Conservation (phyloP, 202 grass and related monocot species). For the Elaeis oleifera region DNA sequence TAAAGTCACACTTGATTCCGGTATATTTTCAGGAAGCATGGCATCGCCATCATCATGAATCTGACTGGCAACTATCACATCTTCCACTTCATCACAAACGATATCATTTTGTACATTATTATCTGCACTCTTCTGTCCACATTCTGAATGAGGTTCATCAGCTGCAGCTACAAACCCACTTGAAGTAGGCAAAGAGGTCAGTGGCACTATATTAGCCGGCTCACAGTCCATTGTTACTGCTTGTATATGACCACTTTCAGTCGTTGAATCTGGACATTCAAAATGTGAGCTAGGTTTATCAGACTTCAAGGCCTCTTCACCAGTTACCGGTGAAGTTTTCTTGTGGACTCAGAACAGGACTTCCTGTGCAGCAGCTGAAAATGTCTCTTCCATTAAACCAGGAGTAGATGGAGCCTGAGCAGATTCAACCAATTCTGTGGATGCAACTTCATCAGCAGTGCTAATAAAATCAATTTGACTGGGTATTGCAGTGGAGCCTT, state of each 20-base stretch:
- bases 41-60: not conserved
- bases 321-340: conserved; percentile 54
- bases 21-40: not conserved
- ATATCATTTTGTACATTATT: conserved; percentile 2
- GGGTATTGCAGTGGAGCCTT: conserved; percentile 39
- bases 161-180: not conserved
- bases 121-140: conserved; percentile 6
- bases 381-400: conserved; percentile 75
- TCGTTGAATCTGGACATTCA: conserved; percentile 24
- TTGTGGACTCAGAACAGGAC: conserved; percentile 60
- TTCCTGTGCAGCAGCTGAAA: conserved; percentile 63
- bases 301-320: conserved; percentile 42
- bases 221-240: not conserved
- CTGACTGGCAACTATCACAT: not conserved
- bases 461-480: conserved; percentile 43
- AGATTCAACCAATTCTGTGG: conserved; percentile 44
- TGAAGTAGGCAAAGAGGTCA: conserved; percentile 10
- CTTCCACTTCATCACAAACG: not conserved
- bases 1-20: no score
- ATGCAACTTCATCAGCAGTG: conserved; percentile 39
- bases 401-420: conserved; percentile 76
- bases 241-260: conserved; percentile 23
- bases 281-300: conserved; percentile 22
- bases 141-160: conserved; percentile 13
- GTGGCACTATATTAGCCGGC: conserved; percentile 2